A percentile compares a stretch with the other conserved stretches of the same genome.
These are phyloP conservation scores for Sporisorium exsertum DNA, from an alignment of 1,284 basidiomycete genomes.

Conservation along the genomic window DNA sequence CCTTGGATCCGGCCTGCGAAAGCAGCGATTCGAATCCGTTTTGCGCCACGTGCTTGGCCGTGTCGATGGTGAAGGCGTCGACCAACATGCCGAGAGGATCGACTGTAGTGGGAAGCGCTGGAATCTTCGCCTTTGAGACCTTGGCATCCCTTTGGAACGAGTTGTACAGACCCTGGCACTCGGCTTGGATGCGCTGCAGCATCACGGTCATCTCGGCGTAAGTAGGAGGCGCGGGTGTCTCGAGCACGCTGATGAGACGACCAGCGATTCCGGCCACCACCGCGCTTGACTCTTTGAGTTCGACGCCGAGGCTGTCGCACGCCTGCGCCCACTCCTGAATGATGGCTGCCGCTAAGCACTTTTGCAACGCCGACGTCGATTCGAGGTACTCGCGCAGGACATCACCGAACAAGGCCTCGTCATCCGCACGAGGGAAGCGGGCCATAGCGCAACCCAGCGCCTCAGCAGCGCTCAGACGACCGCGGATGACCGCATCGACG, in stretches of 20 bases:
- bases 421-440: constrained; percentile 74
- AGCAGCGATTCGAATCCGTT: constrained; percentile 78
- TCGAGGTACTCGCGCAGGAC: constrained; percentile 83
- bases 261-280: constrained; percentile 71
- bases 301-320: constrained; percentile 30
- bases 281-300: constrained; percentile 44
- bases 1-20: constrained; percentile 72
- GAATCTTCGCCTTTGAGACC: constrained; percentile 82
- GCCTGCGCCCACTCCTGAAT: constrained; percentile 88
- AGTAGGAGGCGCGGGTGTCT: constrained; percentile 78
- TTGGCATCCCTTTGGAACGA: constrained; percentile 88
- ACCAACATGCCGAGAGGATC: constrained; percentile 76
- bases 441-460: constrained; percentile 82
- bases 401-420: constrained; percentile 70
- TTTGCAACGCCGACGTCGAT: constrained; percentile 90
- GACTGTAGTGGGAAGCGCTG: constrained; percentile 81
- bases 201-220: constrained; percentile 92
- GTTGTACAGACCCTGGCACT: constrained; percentile 83
- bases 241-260: constrained; percentile 79
- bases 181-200: constrained; percentile 82
- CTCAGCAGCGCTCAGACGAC: constrained; percentile 82
- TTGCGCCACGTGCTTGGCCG: constrained; percentile 80
- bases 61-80: constrained; percentile 83
- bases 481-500: constrained; percentile 82
- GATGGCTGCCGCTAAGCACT: constrained; percentile 84